Conservation (phyloP, 2,329 filamentous ascomycete genomes). For the Lachnellula occidentalis region DNA sequence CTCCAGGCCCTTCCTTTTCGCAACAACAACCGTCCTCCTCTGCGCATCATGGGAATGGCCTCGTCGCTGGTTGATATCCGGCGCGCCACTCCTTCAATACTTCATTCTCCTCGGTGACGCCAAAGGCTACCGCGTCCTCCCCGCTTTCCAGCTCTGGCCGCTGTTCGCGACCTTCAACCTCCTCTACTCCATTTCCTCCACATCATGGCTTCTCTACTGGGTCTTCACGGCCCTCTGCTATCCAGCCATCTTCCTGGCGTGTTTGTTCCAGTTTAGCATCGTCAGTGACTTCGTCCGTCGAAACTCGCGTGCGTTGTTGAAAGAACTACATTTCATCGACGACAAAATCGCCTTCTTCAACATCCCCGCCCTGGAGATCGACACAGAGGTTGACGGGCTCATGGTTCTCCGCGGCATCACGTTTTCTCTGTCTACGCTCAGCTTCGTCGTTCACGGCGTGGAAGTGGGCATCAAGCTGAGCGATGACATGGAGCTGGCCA, state of each 20-base stretch:
- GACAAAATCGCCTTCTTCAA: conserved; percentile 42
- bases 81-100: conserved; percentile 34
- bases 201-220: conserved; percentile 47
- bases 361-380: conserved; percentile 45
- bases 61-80: conserved; percentile 37
- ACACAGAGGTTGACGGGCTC: conserved; percentile 46
- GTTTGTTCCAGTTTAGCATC: conserved; percentile 39
- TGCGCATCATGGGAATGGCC: conserved; percentile 27
- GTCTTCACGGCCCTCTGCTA: conserved; percentile 39
- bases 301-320: conserved; percentile 30
- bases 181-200: conserved; percentile 41
- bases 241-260: conserved; percentile 36
- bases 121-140: conserved; percentile 35
- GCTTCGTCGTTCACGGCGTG: conserved; percentile 45
- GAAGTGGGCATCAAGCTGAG: conserved; percentile 48
- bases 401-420: conserved; percentile 48
- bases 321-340: conserved; percentile 43
- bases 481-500: conserved; percentile 47
- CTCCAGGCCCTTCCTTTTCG: conserved; percentile 11
- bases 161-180: conserved; percentile 42
- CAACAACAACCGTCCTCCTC: conserved; percentile 7
- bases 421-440: conserved; percentile 44
- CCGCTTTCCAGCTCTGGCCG: conserved; percentile 41
- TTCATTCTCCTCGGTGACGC: conserved; percentile 33
- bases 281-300: conserved; percentile 25